Percentiles rank a stretch among this genome's conserved stretches.
Evolutionary conservation across 345 rosid genomes (phyloP).

Genomic region (Odontarrhena argentea): DNA sequence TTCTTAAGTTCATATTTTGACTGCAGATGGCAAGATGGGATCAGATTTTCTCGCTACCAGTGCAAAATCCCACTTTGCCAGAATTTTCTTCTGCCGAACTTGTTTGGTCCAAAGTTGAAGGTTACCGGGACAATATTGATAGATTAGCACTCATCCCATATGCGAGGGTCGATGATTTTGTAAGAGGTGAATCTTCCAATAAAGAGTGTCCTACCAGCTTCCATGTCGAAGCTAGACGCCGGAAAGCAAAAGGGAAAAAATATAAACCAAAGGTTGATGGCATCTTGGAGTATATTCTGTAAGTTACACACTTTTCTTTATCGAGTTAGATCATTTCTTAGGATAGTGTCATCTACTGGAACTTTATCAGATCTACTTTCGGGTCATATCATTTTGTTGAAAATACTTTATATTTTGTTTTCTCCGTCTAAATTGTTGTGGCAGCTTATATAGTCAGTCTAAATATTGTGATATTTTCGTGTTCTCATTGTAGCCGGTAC

Average conservation of each 20-base stretch:
- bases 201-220: constrained; percentile 90
- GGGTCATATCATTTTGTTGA: neutral
- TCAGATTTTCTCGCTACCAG: constrained; percentile 84
- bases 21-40: constrained; percentile 98
- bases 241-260: constrained; percentile 52
- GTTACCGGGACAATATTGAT: constrained; percentile 90
- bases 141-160: constrained; percentile 88
- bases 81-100: constrained; percentile 79
- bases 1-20: constrained; percentile 4
- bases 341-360: neutral
- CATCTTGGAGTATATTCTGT: constrained; percentile 91
- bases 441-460: neutral
- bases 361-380: neutral
- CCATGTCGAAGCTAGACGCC: constrained; percentile 93
- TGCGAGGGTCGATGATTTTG: constrained; percentile 91
- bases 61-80: constrained; percentile 76
- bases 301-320: constrained; percentile 46
- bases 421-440: neutral
- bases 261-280: constrained; percentile 95
- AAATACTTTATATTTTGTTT: constrained; percentile 8
- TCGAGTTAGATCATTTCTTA: constrained; percentile 1
- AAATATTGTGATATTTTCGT: neutral
- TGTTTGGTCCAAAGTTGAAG: constrained; percentile 96
- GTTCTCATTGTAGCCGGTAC: neutral
- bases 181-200: constrained; percentile 81